Percentiles rank a stretch among this genome's conserved stretches.
phyloP scores from a whole-genome alignment of 352 stramenopile genomes.

The Phytophthora fragariaefolia region DNA sequence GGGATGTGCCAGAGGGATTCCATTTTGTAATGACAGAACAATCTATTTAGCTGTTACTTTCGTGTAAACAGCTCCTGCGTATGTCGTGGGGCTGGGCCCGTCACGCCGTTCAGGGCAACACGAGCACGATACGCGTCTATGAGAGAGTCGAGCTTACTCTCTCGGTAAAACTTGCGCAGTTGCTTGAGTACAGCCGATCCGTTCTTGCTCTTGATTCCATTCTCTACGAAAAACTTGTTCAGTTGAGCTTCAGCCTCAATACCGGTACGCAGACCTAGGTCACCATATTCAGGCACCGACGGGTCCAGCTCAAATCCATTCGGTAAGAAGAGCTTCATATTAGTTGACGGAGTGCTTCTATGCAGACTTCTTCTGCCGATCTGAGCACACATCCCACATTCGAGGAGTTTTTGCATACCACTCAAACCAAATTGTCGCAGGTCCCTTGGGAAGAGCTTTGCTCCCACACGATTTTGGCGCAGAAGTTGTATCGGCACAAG shows the following conservation, averaged over 20 bases:
- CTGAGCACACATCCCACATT: too few relatives aligned
- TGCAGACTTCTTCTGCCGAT: too few relatives aligned
- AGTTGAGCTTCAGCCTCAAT: neutral
- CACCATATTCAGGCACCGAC: neutral
- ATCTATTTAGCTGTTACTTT: neutral
- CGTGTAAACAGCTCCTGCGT: neutral
- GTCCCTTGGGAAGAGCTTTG: too few relatives aligned
- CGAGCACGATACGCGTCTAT: neutral
- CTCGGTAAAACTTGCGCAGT: neutral
- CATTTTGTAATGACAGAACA: neutral
- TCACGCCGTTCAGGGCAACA: neutral
- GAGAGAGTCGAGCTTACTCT: neutral
- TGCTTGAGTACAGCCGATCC: neutral
- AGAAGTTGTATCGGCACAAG: too few relatives aligned
- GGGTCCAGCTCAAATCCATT: neutral
- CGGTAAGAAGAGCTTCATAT: too few relatives aligned
- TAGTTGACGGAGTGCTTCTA: too few relatives aligned
- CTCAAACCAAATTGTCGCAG: too few relatives aligned
- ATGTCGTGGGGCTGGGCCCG: neutral
- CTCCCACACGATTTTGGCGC: too few relatives aligned
- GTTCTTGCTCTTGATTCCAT: neutral
- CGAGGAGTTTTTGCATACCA: too few relatives aligned
- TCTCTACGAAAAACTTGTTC: neutral
- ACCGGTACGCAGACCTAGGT: neutral
- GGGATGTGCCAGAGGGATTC: neutral